phyloP scores from a whole-genome alignment of 306 rosid species.

The Cucumis melo region DNA sequence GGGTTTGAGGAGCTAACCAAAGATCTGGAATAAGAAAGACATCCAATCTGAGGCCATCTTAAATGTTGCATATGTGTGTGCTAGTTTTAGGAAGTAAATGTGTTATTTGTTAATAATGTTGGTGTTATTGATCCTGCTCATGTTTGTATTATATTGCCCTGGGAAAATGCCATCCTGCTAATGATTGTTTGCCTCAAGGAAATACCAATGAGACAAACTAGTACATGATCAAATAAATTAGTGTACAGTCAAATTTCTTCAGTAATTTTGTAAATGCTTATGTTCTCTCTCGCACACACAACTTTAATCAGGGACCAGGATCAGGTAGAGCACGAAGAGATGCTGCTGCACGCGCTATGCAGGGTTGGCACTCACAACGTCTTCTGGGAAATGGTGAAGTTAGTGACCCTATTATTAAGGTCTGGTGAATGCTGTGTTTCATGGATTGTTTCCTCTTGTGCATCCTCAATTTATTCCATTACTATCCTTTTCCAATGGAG shows the following conservation, averaged over 20 bases:
- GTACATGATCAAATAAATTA: too few species aligned
- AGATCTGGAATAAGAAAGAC: too few species aligned
- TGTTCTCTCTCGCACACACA: background rate
- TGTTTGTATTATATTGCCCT: background rate
- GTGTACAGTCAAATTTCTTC: background rate
- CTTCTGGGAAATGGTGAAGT: slow-evolving; percentile 94
- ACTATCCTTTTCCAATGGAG: background rate
- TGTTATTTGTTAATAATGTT: background rate
- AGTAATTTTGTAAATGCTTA: background rate
- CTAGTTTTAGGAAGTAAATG: background rate
- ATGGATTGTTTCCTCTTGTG: slow-evolving; percentile 8
- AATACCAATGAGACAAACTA: background rate
- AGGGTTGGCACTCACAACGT: slow-evolving; percentile 98
- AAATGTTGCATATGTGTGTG: background rate
- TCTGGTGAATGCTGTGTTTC: slow-evolving; percentile 18
- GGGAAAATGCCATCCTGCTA: too few species aligned
- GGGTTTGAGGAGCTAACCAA: too few species aligned
- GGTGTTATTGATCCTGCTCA: background rate
- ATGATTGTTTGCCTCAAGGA: background rate
- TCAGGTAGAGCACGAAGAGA: slow-evolving; percentile 92
- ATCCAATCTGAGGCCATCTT: too few species aligned
- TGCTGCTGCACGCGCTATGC: slow-evolving; percentile 99
- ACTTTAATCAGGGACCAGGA: slow-evolving; percentile 46
- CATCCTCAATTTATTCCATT: background rate
- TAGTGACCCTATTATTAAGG: slow-evolving; percentile 91